Evolutionary conservation across 306 rosid genomes (phyloP).

Genomic region (Sesbania bispinosa): DNA sequence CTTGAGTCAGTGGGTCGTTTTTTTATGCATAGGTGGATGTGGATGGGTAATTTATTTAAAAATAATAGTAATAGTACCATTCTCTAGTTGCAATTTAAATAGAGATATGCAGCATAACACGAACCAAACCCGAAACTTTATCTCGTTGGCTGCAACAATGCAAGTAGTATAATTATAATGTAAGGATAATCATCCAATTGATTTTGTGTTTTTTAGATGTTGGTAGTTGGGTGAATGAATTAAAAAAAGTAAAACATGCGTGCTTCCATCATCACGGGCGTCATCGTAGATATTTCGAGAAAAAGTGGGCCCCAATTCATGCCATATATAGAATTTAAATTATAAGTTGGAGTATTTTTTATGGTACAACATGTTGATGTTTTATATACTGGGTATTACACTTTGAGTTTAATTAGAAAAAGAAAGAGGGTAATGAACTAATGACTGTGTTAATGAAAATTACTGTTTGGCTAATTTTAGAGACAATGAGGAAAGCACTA

Average conservation of each 20-base stretch:
- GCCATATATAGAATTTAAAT: not conserved
- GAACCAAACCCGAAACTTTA: constrained; percentile 16
- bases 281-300: constrained; percentile 53
- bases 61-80: no score
- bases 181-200: constrained; percentile 9
- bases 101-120: not conserved
- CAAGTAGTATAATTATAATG: not conserved
- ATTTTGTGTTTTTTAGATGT: no score
- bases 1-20: not conserved
- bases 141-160: constrained; percentile 19
- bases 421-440: no score
- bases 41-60: not conserved
- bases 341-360: constrained; percentile 9
- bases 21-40: not conserved
- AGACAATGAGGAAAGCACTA: no score
- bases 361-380: no score
- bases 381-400: no score
- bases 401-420: no score
- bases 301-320: constrained; percentile 23
- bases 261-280: constrained; percentile 50
- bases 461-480: no score
- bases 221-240: constrained; percentile 35
- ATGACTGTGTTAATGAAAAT: no score
- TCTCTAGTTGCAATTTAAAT: not conserved
- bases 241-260: constrained; percentile 10